Evolutionary conservation across 2,329 filamentous ascomycete genomes (phyloP), one percentile per base, ranked within the genome.

Genomic region (Mycogone perniciosa): DNA sequence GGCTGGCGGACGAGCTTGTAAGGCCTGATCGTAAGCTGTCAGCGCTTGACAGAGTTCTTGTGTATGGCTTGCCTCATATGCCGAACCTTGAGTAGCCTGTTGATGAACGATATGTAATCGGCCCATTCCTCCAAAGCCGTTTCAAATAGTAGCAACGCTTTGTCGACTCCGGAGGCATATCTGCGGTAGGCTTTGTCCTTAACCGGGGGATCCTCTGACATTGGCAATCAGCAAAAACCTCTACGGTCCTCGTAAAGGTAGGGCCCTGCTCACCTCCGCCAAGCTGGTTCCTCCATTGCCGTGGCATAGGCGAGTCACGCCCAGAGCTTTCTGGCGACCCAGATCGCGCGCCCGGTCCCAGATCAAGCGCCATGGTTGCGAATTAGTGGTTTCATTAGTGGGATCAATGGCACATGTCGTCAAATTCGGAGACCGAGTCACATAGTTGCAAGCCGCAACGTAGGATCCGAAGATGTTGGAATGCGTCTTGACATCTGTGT

Each of bases 91-190:
- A 96, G 76, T 44, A 99, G 76, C 55, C 89, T 84, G 65, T 88
- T 95, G 50, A 99, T 74, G 67, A 97, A 99, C 13, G 92, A 96
- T 63, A 99, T 99, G 66, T 99, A 99, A 72, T 99, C 93, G 44
- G 95, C 93, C 93, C 93, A 99, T 82, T 99, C 93, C 71, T 97
- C 90, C 59, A 96, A 77, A 31, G 89, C 84, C 11, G 89, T 91
- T 66, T 99, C 93, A 73, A 96, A 99, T 33, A 96, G 77, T 42
- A 87, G 81, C 55, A 99, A 78, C 33, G 90, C 88, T 67, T 90
- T 83, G 64, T 97, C 92, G 58, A 99, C 85, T 52, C 84, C 87
- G 44, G 85, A 82, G 41, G 90, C 89, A 81, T 97, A 99, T 67
- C 91, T 87, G 58, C 91, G 89, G 66, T 89, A 92, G 48, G 77